phyloP scores from a whole-genome alignment of 2,329 filamentous ascomycete species.

The Colletotrichum paranaense region DNA sequence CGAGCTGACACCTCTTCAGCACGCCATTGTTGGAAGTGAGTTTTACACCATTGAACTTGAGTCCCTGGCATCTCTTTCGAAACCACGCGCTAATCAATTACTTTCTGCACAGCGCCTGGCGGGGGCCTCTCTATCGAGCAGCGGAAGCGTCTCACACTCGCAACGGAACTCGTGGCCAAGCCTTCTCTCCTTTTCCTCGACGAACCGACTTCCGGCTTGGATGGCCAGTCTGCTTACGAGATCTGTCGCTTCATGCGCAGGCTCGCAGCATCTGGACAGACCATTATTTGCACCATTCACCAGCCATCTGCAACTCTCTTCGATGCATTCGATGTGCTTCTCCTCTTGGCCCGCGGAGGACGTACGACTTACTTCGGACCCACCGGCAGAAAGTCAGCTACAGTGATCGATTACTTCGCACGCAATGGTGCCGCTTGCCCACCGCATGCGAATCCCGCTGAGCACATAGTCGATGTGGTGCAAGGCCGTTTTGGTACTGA shows the following conservation, averaged over 20 bases:
- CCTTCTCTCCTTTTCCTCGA: conserved; percentile 75
- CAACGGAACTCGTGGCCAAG: conserved; percentile 75
- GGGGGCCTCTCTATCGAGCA: conserved; percentile 62
- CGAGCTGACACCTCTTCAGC: conserved; percentile 72
- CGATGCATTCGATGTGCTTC: conserved; percentile 66
- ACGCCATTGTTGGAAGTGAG: conserved; percentile 64
- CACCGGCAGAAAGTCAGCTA: conserved; percentile 68
- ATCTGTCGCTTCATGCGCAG: conserved; percentile 56
- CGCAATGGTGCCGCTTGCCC: conserved; percentile 58
- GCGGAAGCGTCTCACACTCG: conserved; percentile 75
- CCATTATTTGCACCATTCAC: conserved; percentile 62
- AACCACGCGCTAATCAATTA: background rate
- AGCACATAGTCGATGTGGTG: conserved; percentile 57
- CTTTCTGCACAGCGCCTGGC: conserved; percentile 44
- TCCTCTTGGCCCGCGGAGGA: conserved; percentile 73
- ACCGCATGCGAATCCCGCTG: conserved; percentile 51
- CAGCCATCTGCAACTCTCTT: conserved; percentile 65
- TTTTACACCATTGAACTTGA: background rate
- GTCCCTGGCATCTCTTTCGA: background rate
- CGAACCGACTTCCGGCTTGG: conserved; percentile 67
- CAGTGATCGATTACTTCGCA: conserved; percentile 69
- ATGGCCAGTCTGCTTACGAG: conserved; percentile 47
- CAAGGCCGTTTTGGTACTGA: conserved; percentile 13
- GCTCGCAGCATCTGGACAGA: conserved; percentile 70
- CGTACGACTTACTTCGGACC: conserved; percentile 77